Conservation (phyloP, 306 rosid genomes). For the Glycyrrhiza uralensis region DNA sequence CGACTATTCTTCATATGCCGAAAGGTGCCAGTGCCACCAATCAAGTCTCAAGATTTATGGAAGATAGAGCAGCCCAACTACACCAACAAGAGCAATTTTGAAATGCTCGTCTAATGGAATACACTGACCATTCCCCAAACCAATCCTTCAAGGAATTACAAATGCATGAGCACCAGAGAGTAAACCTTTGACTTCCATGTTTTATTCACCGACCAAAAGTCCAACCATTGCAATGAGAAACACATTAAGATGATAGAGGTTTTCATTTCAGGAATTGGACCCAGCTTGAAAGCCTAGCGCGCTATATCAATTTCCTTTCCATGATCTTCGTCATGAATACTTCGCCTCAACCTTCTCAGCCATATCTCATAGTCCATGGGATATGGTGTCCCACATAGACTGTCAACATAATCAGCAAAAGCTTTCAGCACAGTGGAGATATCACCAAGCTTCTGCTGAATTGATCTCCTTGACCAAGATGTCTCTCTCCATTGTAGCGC, state of each 20-base stretch:
- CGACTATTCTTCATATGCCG: constrained; percentile 29
- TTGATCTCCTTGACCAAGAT: constrained; percentile 87
- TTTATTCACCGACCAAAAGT: constrained; percentile 37
- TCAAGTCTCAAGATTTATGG: constrained; percentile 21
- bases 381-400: constrained; percentile 97
- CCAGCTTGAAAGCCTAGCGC: constrained; percentile 41
- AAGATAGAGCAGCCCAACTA: constrained; percentile 18
- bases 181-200: constrained; percentile 25
- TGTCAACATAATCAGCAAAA: constrained; percentile 92
- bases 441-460: constrained; percentile 95
- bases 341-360: constrained; percentile 87
- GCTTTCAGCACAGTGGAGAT: constrained; percentile 87
- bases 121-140: constrained; percentile 12
- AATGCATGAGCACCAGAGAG: constrained; percentile 28
- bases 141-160: constrained; percentile 22
- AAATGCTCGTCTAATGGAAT: constrained; percentile 28
- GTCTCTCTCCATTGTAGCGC: constrained; percentile 95
- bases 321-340: constrained; percentile 65
- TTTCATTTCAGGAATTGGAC: constrained; percentile 25
- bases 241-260: constrained; percentile 23
- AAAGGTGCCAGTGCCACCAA: constrained; percentile 28
- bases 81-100: constrained; percentile 7
- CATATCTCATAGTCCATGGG: constrained; percentile 90
- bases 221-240: constrained; percentile 27
- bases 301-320: constrained; percentile 77